These are phyloP conservation scores for Pseudonectria buxi DNA, from an alignment of 2,329 filamentous ascomycete genomes.

Conservation along the genomic window DNA sequence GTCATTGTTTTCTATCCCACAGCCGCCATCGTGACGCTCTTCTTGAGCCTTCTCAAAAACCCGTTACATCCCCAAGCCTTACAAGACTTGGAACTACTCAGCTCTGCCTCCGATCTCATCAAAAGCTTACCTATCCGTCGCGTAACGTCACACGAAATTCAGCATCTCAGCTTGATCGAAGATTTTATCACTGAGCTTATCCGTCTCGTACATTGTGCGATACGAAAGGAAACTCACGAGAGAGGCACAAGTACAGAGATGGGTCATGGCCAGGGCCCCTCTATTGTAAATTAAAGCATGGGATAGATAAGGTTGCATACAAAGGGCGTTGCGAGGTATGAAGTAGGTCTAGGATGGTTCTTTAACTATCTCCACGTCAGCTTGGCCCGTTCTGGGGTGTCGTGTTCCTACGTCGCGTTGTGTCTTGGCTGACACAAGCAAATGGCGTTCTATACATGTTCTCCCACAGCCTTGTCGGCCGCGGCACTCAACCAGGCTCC, in stretches of 20 bases:
- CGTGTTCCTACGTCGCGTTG: no score
- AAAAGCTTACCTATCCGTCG: constrained; percentile 28
- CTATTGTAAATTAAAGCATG: no score
- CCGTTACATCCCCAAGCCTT: constrained; percentile 37
- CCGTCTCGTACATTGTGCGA: constrained; percentile 36
- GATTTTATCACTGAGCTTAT: constrained; percentile 38
- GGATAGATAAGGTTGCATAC: no score
- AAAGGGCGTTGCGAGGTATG: neutral
- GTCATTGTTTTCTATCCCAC: constrained; percentile 51
- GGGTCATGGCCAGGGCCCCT: no score
- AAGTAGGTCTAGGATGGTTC: neutral
- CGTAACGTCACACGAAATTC: constrained; percentile 28
- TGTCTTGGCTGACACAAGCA: no score
- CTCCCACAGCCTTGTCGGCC: no score
- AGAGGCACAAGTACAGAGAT: no score
- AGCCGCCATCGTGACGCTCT: constrained; percentile 46
- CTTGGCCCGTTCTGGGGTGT: no score
- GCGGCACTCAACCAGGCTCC: no score
- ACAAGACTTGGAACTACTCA: constrained; percentile 41
- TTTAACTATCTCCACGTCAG: no score
- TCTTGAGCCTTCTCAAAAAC: constrained; percentile 46
- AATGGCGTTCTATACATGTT: no score
- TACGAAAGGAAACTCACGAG: constrained; percentile 22
- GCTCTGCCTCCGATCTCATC: constrained; percentile 36
- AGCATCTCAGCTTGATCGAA: constrained; percentile 34